Evolutionary conservation across 176 grass and related monocot species (phyloP).

Genomic region (Triticum turgidum): DNA sequence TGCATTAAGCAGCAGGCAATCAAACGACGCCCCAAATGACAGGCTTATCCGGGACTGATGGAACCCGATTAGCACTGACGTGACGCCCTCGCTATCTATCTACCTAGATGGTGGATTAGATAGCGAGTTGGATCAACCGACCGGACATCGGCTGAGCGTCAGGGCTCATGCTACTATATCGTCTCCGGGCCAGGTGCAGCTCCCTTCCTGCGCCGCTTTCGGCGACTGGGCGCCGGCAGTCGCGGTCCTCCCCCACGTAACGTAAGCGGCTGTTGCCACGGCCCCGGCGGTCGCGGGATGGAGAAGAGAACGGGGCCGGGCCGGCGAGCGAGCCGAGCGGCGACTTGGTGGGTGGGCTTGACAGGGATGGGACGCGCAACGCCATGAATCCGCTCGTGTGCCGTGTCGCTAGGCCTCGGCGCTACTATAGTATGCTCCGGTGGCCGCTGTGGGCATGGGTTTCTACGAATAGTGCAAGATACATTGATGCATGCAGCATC

Average conservation of each 20-base stretch:
- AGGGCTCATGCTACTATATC: background rate
- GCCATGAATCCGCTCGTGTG: background rate
- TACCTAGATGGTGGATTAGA: background rate
- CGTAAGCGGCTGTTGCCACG: background rate
- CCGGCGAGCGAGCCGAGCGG: background rate
- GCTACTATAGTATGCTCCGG: background rate
- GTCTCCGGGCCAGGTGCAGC: slow-evolving; percentile 12
- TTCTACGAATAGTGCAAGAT: background rate
- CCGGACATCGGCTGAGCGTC: background rate
- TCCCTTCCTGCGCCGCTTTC: background rate
- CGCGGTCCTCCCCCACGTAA: background rate
- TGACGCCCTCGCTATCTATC: background rate
- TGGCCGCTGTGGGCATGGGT: background rate
- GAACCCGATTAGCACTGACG: slow-evolving; percentile 2
- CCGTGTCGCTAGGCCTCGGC: background rate
- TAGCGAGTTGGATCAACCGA: background rate
- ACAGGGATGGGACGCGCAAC: background rate
- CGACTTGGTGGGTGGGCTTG: background rate
- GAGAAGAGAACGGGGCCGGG: background rate
- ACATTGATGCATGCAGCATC: background rate
- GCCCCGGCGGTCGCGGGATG: too few relatives aligned
- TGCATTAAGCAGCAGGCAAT: background rate
- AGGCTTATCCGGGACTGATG: slow-evolving; percentile 1
- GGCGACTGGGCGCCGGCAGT: background rate
- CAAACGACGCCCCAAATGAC: slow-evolving; percentile 9